Evolutionary conservation across 139 green algal genomes (phyloP), one percentile per base, ranked within the genome.

Genomic region (Diplosphaera chodatii): DNA sequence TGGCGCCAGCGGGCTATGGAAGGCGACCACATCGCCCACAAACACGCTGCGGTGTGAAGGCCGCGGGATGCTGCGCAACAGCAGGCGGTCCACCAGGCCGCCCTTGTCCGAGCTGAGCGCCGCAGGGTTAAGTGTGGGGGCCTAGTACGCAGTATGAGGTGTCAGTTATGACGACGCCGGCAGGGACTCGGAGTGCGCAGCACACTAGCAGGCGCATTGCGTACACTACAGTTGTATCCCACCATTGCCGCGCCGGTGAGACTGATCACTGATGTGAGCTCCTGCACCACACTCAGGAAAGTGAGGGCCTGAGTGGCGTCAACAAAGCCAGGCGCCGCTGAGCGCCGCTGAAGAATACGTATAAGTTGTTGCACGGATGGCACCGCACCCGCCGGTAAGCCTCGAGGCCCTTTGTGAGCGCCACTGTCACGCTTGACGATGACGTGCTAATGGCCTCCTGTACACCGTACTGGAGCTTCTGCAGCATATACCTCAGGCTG

Each of bases 1-100:
- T 37, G 22, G 10, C 40, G 67, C 66, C 68, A 85, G 70, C 0
- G 77, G 80, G 21, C 69, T 80, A 40, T 80, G 77, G 69, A 91
- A 86, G 21, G 83, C 85, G 29, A 93, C 80, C 10, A 91, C 78
- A 48, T 93, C 87, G 1, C 84, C 86, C 4, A 72, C 63, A 31
- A 77, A 82, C 1, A 92, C 37, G 25, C 25, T 82, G 55, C 69
- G 66, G 16, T 62, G n/a, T 10, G 31, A 75, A 6, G 83, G 77
- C 22, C 80, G 73, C 0, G 84, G 84, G 15, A 96, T 75, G 30
- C 77, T n/a, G 1, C 90, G 77, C 27, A 96, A 40, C 10, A 96
- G 67, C 73, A 89, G 63, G 4, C 55, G 41, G 32, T 92, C 87
- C 1, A 86, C 78, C 3, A 77, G 67, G 32, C 69, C 73, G 0